Evolutionary conservation across 441 rosid species (phyloP).

Genomic region (Syzygium malaccense): DNA sequence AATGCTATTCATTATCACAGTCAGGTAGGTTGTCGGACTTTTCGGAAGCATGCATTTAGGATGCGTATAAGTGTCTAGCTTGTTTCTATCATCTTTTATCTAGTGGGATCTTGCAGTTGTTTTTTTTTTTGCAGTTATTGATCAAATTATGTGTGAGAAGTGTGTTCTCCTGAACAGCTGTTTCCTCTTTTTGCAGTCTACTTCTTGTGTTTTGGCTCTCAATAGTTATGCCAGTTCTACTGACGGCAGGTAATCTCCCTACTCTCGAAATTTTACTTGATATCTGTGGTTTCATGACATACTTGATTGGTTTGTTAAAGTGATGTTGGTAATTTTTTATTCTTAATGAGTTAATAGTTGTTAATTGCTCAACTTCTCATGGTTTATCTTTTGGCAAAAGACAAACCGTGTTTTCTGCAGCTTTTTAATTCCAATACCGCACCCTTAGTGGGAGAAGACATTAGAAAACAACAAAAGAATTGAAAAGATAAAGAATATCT

Average conservation of each 20-base stretch:
- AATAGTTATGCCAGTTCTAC: constrained; percentile 72
- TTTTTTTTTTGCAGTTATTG: background rate
- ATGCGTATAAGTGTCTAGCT: background rate
- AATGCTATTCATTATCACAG: constrained; percentile 91
- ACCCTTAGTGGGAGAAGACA: background rate
- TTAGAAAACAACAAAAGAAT: background rate
- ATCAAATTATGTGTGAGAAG: background rate
- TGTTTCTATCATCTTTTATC: background rate
- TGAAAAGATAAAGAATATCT: background rate
- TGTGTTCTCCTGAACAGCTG: constrained; percentile 3
- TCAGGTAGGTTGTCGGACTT: constrained; percentile 49
- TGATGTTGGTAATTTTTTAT: background rate
- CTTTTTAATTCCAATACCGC: background rate
- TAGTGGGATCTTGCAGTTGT: background rate
- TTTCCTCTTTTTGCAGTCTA: constrained; percentile 64
- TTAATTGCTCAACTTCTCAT: background rate
- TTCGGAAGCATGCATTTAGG: constrained; percentile 3
- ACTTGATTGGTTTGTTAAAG: background rate
- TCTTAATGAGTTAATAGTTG: background rate
- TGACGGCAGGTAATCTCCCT: constrained; percentile 67
- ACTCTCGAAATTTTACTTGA: background rate
- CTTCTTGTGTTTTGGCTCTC: constrained; percentile 83
- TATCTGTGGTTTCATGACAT: background rate
- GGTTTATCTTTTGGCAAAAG: background rate
- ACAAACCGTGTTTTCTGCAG: background rate